Evolutionary conservation across 2,329 filamentous ascomycete genomes (phyloP).

Genomic region (Periconia macrospinosa): DNA sequence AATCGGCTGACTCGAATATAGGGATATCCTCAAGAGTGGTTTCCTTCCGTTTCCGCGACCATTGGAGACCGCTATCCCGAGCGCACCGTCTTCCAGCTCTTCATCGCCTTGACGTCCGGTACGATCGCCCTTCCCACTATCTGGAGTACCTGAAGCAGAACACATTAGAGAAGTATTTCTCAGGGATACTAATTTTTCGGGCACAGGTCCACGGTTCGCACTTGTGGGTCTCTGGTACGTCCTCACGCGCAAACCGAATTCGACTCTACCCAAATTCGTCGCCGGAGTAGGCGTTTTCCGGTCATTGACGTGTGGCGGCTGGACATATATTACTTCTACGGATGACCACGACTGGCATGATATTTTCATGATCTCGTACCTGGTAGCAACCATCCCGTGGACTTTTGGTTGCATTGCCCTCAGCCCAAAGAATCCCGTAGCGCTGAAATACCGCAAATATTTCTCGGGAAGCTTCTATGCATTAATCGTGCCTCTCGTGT

Average conservation of each 20-base stretch:
- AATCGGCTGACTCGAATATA: constrained; percentile 22
- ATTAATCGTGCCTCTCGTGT: constrained; percentile 84
- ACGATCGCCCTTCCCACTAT: constrained; percentile 27
- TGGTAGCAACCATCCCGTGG: constrained; percentile 93
- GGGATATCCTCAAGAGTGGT: constrained; percentile 81
- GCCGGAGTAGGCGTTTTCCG: constrained; percentile 79
- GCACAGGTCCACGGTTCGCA: constrained; percentile 81
- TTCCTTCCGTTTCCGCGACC: constrained; percentile 91
- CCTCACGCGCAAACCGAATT: constrained; percentile 75
- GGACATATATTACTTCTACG: constrained; percentile 98
- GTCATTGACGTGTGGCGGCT: constrained; percentile 92
- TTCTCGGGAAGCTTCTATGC: constrained; percentile 85
- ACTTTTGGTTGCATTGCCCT: constrained; percentile 86
- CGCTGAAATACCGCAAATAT: constrained; percentile 87
- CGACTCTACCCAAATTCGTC: constrained; percentile 77
- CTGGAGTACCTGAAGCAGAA: no score
- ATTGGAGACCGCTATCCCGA: constrained; percentile 98
- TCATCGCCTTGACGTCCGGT: constrained; percentile 95
- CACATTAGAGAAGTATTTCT: no score
- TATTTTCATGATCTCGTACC: constrained; percentile 98
- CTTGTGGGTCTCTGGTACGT: constrained; percentile 92
- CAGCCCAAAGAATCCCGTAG: constrained; percentile 79
- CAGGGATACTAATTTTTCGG: constrained; percentile 9
- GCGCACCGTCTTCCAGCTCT: constrained; percentile 93
- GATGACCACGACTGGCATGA: constrained; percentile 99